Evolutionary conservation across 2,329 filamentous ascomycete species (phyloP).

Genomic region (Claviceps africana): DNA sequence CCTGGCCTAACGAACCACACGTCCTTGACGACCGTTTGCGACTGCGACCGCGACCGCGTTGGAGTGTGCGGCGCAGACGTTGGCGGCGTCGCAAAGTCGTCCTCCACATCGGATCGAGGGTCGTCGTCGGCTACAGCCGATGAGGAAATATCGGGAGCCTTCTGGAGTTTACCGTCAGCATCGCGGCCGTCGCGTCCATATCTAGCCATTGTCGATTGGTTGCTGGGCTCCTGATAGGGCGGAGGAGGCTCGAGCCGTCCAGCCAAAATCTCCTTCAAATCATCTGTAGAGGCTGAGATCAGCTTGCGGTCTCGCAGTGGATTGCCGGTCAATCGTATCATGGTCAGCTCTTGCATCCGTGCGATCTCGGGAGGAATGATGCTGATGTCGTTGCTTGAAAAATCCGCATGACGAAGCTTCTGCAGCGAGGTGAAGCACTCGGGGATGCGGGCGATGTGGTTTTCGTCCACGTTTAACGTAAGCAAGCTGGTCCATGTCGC

Average conservation of each 20-base stretch:
- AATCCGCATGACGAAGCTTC: conserved; percentile 62
- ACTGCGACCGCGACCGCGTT: conserved; percentile 30
- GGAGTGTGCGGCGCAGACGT: conserved; percentile 39
- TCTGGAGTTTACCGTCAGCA: conserved; percentile 11
- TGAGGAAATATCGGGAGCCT: not conserved
- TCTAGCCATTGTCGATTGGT: conserved; percentile 10
- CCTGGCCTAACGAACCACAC: conserved; percentile 42
- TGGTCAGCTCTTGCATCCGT: conserved; percentile 62
- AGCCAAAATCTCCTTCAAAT: conserved; percentile 62
- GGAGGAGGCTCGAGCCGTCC: conserved; percentile 48
- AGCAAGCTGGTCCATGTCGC: conserved; percentile 59
- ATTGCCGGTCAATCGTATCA: conserved; percentile 73
- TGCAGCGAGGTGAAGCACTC: conserved; percentile 55
- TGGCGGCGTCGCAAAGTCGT: conserved; percentile 43
- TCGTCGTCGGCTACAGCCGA: conserved; percentile 25
- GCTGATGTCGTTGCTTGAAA: conserved; percentile 73
- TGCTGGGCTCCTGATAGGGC: conserved; percentile 21
- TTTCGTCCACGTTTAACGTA: conserved; percentile 67
- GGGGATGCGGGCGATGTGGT: conserved; percentile 63
- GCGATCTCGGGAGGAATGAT: conserved; percentile 63
- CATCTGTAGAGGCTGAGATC: conserved; percentile 62
- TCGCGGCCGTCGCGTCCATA: conserved; percentile 19
- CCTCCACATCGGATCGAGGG: conserved; percentile 35
- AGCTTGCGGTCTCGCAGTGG: conserved; percentile 82
- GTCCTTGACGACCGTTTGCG: conserved; percentile 30